Base-by-base conservation (phyloP, 805 yeast genomes). In the Schwanniomyces pseudopolymorphus region DNA sequence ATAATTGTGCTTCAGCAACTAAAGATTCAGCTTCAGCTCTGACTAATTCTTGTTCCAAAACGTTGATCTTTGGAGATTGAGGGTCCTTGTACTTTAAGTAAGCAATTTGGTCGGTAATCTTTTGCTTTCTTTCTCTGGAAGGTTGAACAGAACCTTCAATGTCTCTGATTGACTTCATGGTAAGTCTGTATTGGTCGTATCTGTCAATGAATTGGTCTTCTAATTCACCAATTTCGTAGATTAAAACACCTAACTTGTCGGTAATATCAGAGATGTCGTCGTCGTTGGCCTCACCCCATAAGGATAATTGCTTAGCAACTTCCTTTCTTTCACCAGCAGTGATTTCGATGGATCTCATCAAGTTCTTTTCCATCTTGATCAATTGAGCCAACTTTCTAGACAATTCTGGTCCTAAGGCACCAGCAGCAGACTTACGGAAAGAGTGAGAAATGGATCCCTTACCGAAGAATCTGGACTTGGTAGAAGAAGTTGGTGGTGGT, bases 21-120 rank as follows among this genome's bases (percentile, higher is more conserved):
- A 92, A 83, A 43, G 97, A 89, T 77, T 94, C 98, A 56, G 98
- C 98, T 79, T 92, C 99, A 43, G 98, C 97, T 74, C 99, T 85
- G 57, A 94, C 98, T 68, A 94, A 82, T 76, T 94, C 98, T 78
- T 94, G 98, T 80, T 92, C 99, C 70, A 92, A 83, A 45, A 91
- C 92, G 55, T 88, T 84, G 57, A 92, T 87, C 80, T 92, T 92
- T 69, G 97, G 95, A 45, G 97, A 89, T 75, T 87, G 89, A 54
- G 99, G 98, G 72, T 92, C 98, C 81, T 92, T 92, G 81, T 94
- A 94, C 78, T 94, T 94, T 74, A 92, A 83, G 74, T 89, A 89
- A 53, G 98, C 98, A 74, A 92, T 92, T 77, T 91, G 91, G 72
- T 92, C 97, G 56, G 98, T 90, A 70, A 92, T 88, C 77, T 91